Percentiles rank a stretch among this genome's conserved stretches.
These are phyloP conservation scores for Raphanus sativus DNA, from an alignment of 345 rosid species.

Conservation along the genomic window DNA sequence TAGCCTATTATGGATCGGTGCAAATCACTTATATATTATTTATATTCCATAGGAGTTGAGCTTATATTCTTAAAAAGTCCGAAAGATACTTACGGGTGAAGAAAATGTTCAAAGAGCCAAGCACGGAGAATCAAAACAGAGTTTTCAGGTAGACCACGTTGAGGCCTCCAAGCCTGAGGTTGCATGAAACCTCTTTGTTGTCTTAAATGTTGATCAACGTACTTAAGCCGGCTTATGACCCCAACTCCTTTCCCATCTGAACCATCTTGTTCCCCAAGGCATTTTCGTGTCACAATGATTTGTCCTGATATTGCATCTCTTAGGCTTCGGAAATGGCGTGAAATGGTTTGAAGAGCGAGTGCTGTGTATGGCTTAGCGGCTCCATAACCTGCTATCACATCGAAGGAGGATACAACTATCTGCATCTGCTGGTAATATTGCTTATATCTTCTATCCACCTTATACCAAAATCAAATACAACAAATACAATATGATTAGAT, in stretches of 20 bases:
- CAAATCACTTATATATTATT: no score
- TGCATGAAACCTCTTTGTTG: slow-evolving; percentile 90
- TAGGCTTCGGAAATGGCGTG: slow-evolving; percentile 93
- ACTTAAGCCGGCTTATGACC: slow-evolving; percentile 70
- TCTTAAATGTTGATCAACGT: slow-evolving; percentile 91
- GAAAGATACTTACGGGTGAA: slow-evolving; percentile 75
- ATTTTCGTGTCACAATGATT: slow-evolving; percentile 58
- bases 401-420: slow-evolving; percentile 90
- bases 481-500: not conserved
- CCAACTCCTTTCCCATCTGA: slow-evolving; percentile 71
- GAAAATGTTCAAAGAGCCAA: slow-evolving; percentile 99
- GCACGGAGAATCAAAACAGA: slow-evolving; percentile 96
- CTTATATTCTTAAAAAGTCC: not conserved
- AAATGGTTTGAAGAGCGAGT: slow-evolving; percentile 91
- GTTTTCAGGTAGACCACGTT: slow-evolving; percentile 95
- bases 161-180: slow-evolving; percentile 97
- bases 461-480: slow-evolving; percentile 15
- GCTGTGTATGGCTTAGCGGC: slow-evolving; percentile 97
- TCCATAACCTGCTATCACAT: slow-evolving; percentile 80
- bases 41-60: not conserved
- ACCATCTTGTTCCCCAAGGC: slow-evolving; percentile 84
- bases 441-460: slow-evolving; percentile 96
- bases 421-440: slow-evolving; percentile 99
- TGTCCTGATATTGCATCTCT: slow-evolving; percentile 78
- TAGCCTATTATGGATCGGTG: no score